Evolutionary conservation across 257 asterid species (phyloP).

Genomic region (Lantana camara): DNA sequence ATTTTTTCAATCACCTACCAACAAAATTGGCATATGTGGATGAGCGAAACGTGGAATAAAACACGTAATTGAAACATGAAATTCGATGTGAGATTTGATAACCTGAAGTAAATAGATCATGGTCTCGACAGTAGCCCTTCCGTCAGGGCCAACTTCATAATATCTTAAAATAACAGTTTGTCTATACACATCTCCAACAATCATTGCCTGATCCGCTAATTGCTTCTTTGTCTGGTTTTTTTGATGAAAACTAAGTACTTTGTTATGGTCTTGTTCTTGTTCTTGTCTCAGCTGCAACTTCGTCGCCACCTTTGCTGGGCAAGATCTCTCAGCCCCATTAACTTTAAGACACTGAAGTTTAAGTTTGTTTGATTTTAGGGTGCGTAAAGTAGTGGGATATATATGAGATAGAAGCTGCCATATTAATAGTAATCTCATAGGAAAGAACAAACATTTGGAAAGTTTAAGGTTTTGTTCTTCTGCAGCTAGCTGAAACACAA

Average conservation of each 20-base stretch:
- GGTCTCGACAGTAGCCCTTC: constrained; percentile 55
- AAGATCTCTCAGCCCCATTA: constrained; percentile 32
- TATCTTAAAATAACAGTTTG: constrained; percentile 74
- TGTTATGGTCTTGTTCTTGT: constrained; percentile 35
- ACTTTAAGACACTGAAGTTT: constrained; percentile 44
- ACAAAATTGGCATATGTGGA: too few species aligned
- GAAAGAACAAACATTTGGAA: too few species aligned
- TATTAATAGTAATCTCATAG: too few species aligned
- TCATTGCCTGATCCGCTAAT: constrained; percentile 59
- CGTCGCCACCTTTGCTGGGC: constrained; percentile 24
- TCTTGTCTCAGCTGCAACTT: constrained; percentile 37
- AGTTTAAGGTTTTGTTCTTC: too few species aligned
- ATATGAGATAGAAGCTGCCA: too few species aligned
- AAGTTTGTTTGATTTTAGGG: constrained; percentile 32
- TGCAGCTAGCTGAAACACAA: too few species aligned
- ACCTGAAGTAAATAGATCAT: constrained; percentile 79
- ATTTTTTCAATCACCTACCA: too few species aligned
- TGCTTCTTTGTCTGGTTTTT: constrained; percentile 90
- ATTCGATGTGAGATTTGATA: too few species aligned
- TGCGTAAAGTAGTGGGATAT: constrained; percentile 26
- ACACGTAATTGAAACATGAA: too few species aligned
- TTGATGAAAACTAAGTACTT: constrained; percentile 26
- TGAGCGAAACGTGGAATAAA: too few species aligned
- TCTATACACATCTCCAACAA: constrained; percentile 57
- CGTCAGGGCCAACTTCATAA: constrained; percentile 82